Percentiles rank a stretch among this genome's conserved stretches.
Conservation (phyloP, 306 rosid genomes). For the Cucumis cinereus region DNA sequence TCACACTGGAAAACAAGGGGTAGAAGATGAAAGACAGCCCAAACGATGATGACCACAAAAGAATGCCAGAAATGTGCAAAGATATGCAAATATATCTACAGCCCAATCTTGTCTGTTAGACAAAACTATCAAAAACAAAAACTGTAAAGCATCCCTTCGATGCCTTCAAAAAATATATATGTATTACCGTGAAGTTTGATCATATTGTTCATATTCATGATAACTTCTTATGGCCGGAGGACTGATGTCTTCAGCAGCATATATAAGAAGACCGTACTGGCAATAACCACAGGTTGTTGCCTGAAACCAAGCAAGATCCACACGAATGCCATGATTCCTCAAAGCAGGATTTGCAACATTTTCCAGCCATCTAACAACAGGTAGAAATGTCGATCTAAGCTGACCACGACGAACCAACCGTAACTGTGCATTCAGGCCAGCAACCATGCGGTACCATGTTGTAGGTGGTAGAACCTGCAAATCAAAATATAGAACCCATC, state of each 20-base stretch:
- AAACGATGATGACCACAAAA: background rate
- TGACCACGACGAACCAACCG: constrained; percentile 85
- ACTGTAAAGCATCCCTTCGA: background rate
- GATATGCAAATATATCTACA: background rate
- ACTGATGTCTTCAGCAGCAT: constrained; percentile 41
- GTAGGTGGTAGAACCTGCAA: constrained; percentile 88
- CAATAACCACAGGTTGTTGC: constrained; percentile 78
- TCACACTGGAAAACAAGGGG: constrained; percentile 26
- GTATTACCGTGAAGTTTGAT: constrained; percentile 51
- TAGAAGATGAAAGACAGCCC: background rate
- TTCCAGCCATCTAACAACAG: constrained; percentile 87
- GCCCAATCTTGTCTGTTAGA: background rate
- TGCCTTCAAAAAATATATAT: background rate
- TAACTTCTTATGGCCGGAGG: constrained; percentile 22
- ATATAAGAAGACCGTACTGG: constrained; percentile 78
- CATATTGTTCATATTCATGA: constrained; percentile 35
- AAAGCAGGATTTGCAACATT: constrained; percentile 81
- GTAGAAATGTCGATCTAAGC: constrained; percentile 66
- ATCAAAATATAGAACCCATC: background rate
- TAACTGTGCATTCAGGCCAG: constrained; percentile 91
- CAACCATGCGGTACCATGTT: constrained; percentile 85
- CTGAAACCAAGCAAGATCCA: constrained; percentile 89
- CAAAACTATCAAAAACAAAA: background rate
- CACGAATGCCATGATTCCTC: constrained; percentile 48
- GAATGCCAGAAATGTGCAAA: background rate